Evolutionary conservation across 805 yeast species (phyloP).

Genomic region (Metschnikowia borealis): DNA sequence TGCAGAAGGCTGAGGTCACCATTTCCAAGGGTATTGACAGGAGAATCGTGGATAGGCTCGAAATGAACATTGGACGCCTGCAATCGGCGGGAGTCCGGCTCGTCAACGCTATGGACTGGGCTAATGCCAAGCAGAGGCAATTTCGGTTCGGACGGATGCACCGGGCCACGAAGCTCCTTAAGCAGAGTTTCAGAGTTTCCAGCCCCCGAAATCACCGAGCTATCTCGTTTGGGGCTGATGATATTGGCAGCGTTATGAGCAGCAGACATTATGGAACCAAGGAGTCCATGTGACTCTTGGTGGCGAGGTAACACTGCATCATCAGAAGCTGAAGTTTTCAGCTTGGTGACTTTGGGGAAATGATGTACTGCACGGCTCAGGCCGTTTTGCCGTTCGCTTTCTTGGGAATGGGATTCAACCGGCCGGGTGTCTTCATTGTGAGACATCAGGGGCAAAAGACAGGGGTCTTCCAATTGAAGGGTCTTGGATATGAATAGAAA

Average conservation of each 20-base stretch:
- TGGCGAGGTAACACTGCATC: not conserved
- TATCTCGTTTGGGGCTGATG: constrained; percentile 13
- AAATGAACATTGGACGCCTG: constrained; percentile 38
- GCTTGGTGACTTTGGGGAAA: not conserved
- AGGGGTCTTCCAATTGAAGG: not conserved
- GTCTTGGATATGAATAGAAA: not conserved
- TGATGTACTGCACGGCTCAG: not conserved
- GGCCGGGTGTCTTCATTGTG: not conserved
- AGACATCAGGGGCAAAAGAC: not conserved
- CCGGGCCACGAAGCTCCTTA: not conserved
- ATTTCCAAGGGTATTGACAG: constrained; percentile 45
- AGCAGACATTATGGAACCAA: constrained; percentile 42
- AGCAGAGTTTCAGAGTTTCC: not conserved
- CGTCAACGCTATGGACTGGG: not conserved
- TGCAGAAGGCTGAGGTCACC: constrained; percentile 42
- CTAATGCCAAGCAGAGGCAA: not conserved
- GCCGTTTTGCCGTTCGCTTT: not conserved
- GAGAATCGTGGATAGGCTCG: constrained; percentile 44
- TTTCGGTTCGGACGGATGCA: not conserved
- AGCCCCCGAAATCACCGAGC: not conserved
- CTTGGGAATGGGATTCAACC: not conserved
- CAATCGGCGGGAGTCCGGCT: not conserved
- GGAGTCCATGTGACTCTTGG: constrained; percentile 28
- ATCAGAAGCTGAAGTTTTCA: not conserved
- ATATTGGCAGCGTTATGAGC: constrained; percentile 45